phyloP scores from a whole-genome alignment of 2,329 filamentous ascomycete genomes.

The Laburnicola sp. region DNA sequence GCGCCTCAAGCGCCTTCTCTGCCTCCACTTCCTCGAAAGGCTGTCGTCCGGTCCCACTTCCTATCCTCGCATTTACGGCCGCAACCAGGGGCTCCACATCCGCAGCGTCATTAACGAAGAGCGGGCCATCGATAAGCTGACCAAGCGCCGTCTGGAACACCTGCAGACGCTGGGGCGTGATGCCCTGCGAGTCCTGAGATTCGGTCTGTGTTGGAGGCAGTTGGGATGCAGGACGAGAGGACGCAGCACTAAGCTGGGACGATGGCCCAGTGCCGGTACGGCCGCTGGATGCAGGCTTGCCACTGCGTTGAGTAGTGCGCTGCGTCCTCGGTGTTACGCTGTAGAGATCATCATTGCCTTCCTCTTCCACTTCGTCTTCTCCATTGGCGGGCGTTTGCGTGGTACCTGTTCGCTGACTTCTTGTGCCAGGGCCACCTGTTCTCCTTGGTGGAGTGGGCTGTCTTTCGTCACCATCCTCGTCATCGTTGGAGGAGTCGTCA shows the following conservation, averaged over 20 bases:
- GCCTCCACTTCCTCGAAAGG: conserved; percentile 74
- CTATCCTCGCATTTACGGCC: conserved; percentile 75
- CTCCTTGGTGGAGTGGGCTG: conserved; percentile 36
- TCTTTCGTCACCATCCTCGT: conserved; percentile 57
- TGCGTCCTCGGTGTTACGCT: conserved; percentile 54
- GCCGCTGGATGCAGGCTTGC: conserved; percentile 32
- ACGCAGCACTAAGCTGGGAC: conserved; percentile 73
- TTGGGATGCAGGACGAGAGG: conserved; percentile 77
- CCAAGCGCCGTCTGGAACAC: conserved; percentile 81
- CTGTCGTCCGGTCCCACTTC: conserved; percentile 58
- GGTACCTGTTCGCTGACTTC: conserved; percentile 32
- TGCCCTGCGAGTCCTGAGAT: conserved; percentile 49
- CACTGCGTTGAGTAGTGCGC: conserved; percentile 50
- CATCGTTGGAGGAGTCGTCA: conserved; percentile 61
- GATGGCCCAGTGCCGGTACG: conserved; percentile 42
- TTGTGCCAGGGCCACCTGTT: conserved; percentile 45
- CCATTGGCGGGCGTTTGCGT: conserved; percentile 41
- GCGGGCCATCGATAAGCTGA: conserved; percentile 73
- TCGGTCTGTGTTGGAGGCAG: conserved; percentile 58
- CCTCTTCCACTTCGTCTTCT: conserved; percentile 55
- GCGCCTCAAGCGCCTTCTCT: conserved; percentile 72
- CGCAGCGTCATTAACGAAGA: conserved; percentile 89
- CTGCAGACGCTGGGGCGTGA: conserved; percentile 65
- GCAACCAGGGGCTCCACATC: conserved; percentile 72
- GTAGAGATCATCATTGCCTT: conserved; percentile 60